Conservation (phyloP, 495 filamentous ascomycete genomes). For the Aspergillus baeticus region DNA sequence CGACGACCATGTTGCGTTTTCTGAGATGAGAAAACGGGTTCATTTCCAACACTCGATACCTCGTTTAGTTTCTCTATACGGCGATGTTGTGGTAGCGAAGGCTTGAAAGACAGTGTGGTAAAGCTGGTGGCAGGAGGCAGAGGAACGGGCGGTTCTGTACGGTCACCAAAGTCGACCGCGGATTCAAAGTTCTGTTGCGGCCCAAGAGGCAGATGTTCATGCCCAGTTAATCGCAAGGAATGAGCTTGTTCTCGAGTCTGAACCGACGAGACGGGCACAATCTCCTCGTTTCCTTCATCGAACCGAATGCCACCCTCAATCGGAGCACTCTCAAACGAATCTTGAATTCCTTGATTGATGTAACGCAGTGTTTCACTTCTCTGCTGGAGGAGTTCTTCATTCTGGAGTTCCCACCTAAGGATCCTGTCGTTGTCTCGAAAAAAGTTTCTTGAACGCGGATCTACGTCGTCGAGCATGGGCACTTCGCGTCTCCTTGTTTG, state of each 20-base stretch:
- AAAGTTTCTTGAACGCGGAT: constrained; percentile 24
- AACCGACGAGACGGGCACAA: constrained; percentile 1
- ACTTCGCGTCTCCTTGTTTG: constrained; percentile 13
- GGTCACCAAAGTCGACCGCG: not conserved
- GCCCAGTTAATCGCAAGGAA: not conserved
- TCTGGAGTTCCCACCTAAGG: constrained; percentile 36
- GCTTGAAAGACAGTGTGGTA: too few relatives aligned
- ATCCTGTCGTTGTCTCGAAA: constrained; percentile 29
- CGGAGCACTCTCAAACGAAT: constrained; percentile 30
- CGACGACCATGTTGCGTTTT: constrained; percentile 24
- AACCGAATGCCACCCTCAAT: constrained; percentile 37
- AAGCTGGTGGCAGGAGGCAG: too few relatives aligned
- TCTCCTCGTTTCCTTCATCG: constrained; percentile 21
- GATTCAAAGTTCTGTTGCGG: not conserved
- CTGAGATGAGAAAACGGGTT: not conserved
- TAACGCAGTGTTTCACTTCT: constrained; percentile 23
- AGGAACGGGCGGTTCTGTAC: too few relatives aligned
- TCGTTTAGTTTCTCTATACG: constrained; percentile 33
- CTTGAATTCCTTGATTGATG: constrained; percentile 36
- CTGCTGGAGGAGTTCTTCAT: constrained; percentile 30
- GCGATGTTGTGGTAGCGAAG: constrained; percentile 12
- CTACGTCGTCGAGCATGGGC: constrained; percentile 5
- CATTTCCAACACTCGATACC: constrained; percentile 12
- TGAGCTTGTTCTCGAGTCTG: constrained; percentile 3
- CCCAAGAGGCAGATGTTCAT: not conserved